Percentiles rank a stretch among this genome's conserved stretches.
Conservation (phyloP, 305 asterid species). For the Withania somnifera region DNA sequence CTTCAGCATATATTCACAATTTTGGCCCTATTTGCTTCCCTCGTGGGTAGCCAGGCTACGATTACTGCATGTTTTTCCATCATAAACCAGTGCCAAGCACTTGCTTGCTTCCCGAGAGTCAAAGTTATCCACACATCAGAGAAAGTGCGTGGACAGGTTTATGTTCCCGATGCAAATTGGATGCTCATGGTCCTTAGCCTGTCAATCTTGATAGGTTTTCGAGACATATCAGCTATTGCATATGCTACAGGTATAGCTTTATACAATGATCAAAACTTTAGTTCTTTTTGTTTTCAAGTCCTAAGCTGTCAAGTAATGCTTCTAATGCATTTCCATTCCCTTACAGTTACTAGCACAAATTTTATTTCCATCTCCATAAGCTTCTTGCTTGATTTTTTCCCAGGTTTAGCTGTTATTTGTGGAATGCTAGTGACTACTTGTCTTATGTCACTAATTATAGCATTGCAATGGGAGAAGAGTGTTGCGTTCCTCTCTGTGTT, state of each 20-base stretch:
- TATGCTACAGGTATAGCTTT: constrained; percentile 57
- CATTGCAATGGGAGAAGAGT: constrained; percentile 71
- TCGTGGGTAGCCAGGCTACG: constrained; percentile 96
- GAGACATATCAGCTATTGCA: constrained; percentile 47
- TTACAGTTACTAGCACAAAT: too few species aligned
- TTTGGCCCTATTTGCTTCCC: constrained; percentile 75
- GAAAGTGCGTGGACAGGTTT: constrained; percentile 71
- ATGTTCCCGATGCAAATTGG: constrained; percentile 88
- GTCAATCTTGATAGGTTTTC: constrained; percentile 62
- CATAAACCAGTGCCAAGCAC: constrained; percentile 84
- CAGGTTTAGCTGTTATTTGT: constrained; percentile 67
- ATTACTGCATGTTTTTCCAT: constrained; percentile 89
- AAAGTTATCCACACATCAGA: constrained; percentile 82
- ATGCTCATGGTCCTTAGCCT: constrained; percentile 67
- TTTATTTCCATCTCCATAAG: not conserved
- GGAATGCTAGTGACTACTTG: constrained; percentile 81
- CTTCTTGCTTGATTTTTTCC: not conserved
- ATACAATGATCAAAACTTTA: not conserved
- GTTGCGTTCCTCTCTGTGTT: constrained; percentile 22
- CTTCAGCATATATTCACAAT: constrained; percentile 67
- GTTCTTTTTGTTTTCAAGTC: not conserved
- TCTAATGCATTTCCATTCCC: too few species aligned
- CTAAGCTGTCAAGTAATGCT: too few species aligned
- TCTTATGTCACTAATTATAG: constrained; percentile 77
- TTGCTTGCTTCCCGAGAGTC: constrained; percentile 84